Percentiles rank a stretch among this genome's conserved stretches.
Conservation (phyloP, 495 filamentous ascomycete species). For the Xylaria sp. region DNA sequence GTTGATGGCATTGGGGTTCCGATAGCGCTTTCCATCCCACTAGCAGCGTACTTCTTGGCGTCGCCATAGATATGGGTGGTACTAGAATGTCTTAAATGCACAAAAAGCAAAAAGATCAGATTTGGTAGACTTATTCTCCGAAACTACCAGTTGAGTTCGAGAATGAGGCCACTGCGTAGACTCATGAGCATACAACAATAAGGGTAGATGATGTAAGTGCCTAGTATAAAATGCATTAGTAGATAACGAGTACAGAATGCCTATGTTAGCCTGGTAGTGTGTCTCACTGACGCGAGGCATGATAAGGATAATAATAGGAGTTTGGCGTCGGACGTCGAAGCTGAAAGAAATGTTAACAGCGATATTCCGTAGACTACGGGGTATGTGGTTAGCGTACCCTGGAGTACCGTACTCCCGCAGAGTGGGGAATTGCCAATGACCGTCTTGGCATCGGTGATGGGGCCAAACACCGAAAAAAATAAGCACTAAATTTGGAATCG, state of each 20-base stretch:
- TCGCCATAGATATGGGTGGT: not conserved
- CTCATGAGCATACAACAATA: not conserved
- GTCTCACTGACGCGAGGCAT: not conserved
- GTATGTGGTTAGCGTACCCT: too few relatives aligned
- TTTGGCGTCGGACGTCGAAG: not conserved
- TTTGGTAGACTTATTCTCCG: not conserved
- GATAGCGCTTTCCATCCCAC: not conserved
- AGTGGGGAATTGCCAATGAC: not conserved
- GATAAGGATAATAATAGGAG: not conserved
- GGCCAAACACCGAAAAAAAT: constrained; percentile 4
- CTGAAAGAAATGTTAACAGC: not conserved
- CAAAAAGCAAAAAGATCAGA: not conserved
- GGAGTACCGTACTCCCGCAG: too few relatives aligned
- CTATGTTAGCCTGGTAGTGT: not conserved
- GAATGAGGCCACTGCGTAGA: not conserved
- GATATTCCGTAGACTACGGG: too few relatives aligned
- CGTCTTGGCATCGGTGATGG: constrained; percentile 14
- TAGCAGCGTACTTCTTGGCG: not conserved
- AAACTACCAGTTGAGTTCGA: not conserved
- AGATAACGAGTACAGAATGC: not conserved
- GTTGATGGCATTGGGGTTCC: not conserved
- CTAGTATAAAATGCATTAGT: not conserved
- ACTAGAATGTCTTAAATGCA: not conserved
- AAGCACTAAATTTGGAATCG: not conserved
- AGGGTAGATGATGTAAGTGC: not conserved